Percentiles rank a stretch among this genome's conserved stretches.
Evolutionary conservation across 495 filamentous ascomycete species (phyloP).

Genomic region (Penicillium bovifimosum): DNA sequence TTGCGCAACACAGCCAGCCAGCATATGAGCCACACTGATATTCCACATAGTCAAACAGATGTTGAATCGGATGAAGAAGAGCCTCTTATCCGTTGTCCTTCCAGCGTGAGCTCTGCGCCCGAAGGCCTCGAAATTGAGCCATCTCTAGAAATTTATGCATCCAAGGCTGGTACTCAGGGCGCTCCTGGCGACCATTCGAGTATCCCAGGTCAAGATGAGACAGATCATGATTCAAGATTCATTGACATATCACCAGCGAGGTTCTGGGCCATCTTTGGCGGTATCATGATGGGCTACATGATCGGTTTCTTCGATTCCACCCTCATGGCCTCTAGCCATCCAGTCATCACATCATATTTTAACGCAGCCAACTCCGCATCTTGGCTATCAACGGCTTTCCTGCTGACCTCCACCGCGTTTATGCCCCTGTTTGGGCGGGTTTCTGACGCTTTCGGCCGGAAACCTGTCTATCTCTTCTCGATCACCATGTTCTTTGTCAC

Average conservation of each 20-base stretch:
- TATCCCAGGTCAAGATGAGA: slow-evolving; percentile 5
- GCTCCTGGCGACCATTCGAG: background rate
- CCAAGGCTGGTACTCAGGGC: background rate
- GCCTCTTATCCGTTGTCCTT: slow-evolving; percentile 14
- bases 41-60: slow-evolving; percentile 6
- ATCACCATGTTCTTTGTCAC: slow-evolving; percentile 58
- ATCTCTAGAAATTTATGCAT: slow-evolving; percentile 22
- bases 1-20: slow-evolving; percentile 8
- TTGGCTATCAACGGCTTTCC: slow-evolving; percentile 75
- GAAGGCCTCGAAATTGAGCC: slow-evolving; percentile 31
- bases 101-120: slow-evolving; percentile 27
- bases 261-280: slow-evolving; percentile 52
- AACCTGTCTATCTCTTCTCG: slow-evolving; percentile 59
- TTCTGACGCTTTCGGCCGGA: slow-evolving; percentile 69
- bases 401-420: slow-evolving; percentile 70
- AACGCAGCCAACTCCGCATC: slow-evolving; percentile 68
- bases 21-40: slow-evolving; percentile 6
- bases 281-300: slow-evolving; percentile 43
- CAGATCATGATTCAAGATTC: slow-evolving; percentile 33
- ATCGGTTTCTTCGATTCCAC: slow-evolving; percentile 67
- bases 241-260: slow-evolving; percentile 39
- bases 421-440: slow-evolving; percentile 67
- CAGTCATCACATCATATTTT: slow-evolving; percentile 77
- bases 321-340: slow-evolving; percentile 77
- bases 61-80: slow-evolving; percentile 22